A percentile compares a stretch with the other conserved stretches of the same genome.
Evolutionary conservation across 352 stramenopile species (phyloP).

Genomic region (Thalassiosira exigua): DNA sequence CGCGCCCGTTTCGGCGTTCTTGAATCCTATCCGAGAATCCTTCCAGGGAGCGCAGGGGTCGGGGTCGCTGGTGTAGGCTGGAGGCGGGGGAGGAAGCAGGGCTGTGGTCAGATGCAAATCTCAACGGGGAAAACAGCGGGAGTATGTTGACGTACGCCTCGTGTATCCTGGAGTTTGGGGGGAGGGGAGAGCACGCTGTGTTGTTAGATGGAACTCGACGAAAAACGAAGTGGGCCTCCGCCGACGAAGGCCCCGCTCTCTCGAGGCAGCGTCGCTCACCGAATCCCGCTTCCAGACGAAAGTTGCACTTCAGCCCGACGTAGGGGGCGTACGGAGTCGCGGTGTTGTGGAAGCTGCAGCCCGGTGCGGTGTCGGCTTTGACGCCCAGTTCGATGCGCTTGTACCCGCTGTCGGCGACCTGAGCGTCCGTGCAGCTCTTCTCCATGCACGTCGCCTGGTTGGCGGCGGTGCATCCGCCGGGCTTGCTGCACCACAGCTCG

Average conservation of each 20-base stretch:
- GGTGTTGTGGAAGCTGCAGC: not conserved
- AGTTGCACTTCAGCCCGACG: conserved; percentile 1
- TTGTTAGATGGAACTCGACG: too few relatives aligned
- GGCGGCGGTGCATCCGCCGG: not conserved
- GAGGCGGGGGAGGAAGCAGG: not conserved
- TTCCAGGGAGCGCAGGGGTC: conserved; percentile 20
- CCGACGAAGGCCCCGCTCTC: too few relatives aligned
- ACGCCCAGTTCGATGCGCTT: conserved; percentile 6
- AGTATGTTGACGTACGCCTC: too few relatives aligned
- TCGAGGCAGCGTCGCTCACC: too few relatives aligned
- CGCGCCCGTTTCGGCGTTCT: conserved; percentile 12
- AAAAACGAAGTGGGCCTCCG: too few relatives aligned
- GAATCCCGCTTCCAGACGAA: not conserved
- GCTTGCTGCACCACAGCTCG: not conserved
- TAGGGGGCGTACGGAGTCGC: not conserved
- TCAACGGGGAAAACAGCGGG: too few relatives aligned
- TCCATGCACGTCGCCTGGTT: conserved; percentile 14
- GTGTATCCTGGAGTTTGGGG: too few relatives aligned
- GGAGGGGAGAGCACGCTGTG: too few relatives aligned
- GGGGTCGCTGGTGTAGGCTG: not conserved
- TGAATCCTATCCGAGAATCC: conserved; percentile 10
- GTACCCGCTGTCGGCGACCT: not conserved
- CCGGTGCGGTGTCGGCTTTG: too few relatives aligned
- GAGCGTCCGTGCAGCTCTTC: not conserved
- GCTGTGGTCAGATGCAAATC: too few relatives aligned